These are phyloP conservation scores for Mortierella sp. DNA, from an alignment of 371 early-diverging fungal genomes.

Conservation along the genomic window DNA sequence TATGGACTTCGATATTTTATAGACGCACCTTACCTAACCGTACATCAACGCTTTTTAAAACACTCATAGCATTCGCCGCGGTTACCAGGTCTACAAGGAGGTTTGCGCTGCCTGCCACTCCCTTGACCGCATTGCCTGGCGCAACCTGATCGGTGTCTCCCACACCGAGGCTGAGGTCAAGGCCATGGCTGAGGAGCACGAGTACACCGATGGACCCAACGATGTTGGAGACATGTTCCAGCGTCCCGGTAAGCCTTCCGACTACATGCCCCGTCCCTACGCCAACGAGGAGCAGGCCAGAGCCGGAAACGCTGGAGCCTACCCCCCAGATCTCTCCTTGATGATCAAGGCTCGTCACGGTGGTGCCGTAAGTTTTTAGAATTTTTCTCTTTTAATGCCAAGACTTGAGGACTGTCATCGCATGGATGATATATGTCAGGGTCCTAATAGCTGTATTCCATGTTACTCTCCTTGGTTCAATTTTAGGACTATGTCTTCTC, in stretches of 20 bases:
- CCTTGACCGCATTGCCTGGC: constrained; percentile 91
- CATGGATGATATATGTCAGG: too few species aligned
- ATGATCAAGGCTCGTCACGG: constrained; percentile 97
- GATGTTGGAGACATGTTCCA: constrained; percentile 94
- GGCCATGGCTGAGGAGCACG: constrained; percentile 92
- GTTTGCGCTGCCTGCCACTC: constrained; percentile 98
- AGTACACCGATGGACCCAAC: constrained; percentile 95
- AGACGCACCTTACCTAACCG: too few species aligned
- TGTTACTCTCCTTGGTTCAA: too few species aligned
- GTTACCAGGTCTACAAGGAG: constrained; percentile 98
- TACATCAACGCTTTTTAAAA: too few species aligned
- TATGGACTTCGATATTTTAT: too few species aligned
- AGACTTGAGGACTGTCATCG: too few species aligned
- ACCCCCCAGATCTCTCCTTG: constrained; percentile 96
- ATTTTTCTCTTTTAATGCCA: too few species aligned
- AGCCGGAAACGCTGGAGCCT: constrained; percentile 96
- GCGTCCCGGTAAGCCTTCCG: constrained; percentile 96
- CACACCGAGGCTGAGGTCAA: constrained; percentile 95
- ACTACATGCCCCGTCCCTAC: constrained; percentile 93
- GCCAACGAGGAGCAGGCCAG: constrained; percentile 98
- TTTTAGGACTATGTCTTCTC: constrained; percentile 93
- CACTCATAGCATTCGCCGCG: constrained; percentile 95
- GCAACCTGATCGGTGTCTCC: constrained; percentile 89
- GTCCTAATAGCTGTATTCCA: too few species aligned
- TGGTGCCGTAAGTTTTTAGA: constrained; percentile 72